Conservation (phyloP, 169 alveolate genomes). For the Plasmodium vivax region DNA sequence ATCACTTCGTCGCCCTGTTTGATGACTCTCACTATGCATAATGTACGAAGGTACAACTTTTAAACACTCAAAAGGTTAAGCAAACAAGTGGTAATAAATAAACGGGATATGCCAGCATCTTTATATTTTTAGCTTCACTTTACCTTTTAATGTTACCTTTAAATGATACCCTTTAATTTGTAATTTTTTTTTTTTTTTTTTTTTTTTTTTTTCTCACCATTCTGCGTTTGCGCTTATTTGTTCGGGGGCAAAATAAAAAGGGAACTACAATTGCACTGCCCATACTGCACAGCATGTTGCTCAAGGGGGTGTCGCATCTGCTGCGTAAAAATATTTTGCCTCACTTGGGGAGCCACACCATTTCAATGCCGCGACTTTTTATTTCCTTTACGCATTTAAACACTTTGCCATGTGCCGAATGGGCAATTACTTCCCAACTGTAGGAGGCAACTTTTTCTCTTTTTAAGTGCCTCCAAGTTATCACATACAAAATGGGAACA, state of each 20-base stretch:
- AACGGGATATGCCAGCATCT: not conserved
- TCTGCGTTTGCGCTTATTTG: not conserved
- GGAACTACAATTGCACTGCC: not conserved
- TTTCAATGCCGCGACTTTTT: not conserved
- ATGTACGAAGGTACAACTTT: not conserved
- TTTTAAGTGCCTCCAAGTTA: not conserved
- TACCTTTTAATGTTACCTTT: not conserved
- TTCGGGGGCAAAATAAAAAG: not conserved
- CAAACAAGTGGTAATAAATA: not conserved
- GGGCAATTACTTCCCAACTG: not conserved
- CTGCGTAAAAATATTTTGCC: not conserved
- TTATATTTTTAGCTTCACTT: not conserved
- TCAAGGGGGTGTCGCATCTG: not conserved
- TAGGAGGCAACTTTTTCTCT: not conserved
- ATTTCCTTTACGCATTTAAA: not conserved
- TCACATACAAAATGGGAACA: not conserved
- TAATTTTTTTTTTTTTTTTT: constrained; percentile 6
- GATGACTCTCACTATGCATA: not conserved
- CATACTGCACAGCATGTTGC: not conserved
- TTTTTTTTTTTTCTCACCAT: not conserved
- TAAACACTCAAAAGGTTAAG: not conserved
- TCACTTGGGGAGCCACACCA: not conserved
- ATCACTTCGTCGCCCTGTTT: not conserved
- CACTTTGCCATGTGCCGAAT: not conserved
- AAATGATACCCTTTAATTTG: not conserved